A percentile compares a stretch with the other conserved stretches of the same genome.
These are phyloP conservation scores for Yamagishiella unicocca DNA, from an alignment of 139 green algal genomes.

Conservation along the genomic window DNA sequence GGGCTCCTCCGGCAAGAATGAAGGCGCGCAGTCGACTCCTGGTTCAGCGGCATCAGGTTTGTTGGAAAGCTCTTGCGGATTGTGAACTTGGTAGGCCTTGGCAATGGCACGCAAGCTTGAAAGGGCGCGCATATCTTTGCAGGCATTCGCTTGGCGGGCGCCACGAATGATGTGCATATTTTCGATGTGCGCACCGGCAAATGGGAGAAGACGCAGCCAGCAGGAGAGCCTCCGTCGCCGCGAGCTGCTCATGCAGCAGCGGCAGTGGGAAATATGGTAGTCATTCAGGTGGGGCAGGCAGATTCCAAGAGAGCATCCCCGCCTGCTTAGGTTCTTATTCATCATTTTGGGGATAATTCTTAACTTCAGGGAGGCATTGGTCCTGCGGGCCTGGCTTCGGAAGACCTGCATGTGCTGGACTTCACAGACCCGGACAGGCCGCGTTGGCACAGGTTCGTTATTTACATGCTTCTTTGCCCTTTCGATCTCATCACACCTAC, in stretches of 20 bases:
- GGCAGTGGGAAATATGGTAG: constrained; percentile 99
- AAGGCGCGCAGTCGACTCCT: constrained; percentile 41
- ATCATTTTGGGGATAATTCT: too few relatives aligned
- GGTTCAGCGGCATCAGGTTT: constrained; percentile 54
- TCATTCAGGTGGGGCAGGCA: constrained; percentile 80
- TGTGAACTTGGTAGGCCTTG: neutral
- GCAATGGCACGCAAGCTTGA: neutral
- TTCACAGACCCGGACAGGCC: constrained; percentile 93
- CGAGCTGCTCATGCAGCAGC: constrained; percentile 96
- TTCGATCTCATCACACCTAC: too few relatives aligned
- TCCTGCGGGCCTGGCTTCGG: constrained; percentile 92
- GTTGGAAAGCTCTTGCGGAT: neutral
- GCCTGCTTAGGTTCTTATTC: too few relatives aligned
- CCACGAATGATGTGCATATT: constrained; percentile 95
- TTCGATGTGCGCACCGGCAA: constrained; percentile 89
- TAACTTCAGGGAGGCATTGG: constrained; percentile 92
- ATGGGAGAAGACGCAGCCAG: constrained; percentile 87
- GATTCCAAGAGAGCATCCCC: neutral
- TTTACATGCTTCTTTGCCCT: too few relatives aligned
- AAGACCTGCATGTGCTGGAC: constrained; percentile 99
- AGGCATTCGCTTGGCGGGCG: constrained; percentile 91
- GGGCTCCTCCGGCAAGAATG: constrained; percentile 66
- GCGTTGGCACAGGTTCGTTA: constrained; percentile 91
- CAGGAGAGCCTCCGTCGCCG: constrained; percentile 92
- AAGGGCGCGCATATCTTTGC: constrained; percentile 11